These are phyloP conservation scores for Ganoderma sp. DNA, from an alignment of 1,284 basidiomycete species.

Conservation along the genomic window DNA sequence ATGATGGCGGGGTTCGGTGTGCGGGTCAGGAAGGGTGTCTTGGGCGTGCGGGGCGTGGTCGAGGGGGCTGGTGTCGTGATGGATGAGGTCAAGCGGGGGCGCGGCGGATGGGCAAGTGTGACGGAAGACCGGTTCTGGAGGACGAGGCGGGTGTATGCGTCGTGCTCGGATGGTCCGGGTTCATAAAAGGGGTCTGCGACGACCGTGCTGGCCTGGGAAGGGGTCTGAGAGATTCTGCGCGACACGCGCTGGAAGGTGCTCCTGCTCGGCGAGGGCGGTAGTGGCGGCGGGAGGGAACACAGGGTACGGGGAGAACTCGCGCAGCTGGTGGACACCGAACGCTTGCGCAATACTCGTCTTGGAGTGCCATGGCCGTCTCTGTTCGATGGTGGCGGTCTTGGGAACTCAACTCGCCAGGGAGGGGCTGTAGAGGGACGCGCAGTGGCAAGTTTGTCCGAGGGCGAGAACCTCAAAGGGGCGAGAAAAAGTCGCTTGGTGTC, in stretches of 20 bases:
- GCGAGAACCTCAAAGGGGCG: not conserved
- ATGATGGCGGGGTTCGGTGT: slow-evolving; percentile 8
- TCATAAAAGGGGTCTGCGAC: not conserved
- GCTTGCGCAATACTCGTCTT: slow-evolving; percentile 2
- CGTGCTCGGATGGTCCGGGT: not conserved
- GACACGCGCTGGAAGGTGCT: not conserved
- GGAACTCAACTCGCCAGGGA: not conserved
- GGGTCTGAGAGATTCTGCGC: not conserved
- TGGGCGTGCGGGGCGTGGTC: not conserved
- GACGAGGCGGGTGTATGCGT: not conserved
- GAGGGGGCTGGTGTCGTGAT: not conserved
- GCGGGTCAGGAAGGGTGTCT: slow-evolving; percentile 13
- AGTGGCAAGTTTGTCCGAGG: not conserved
- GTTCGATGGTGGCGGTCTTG: not conserved
- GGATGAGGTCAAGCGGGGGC: not conserved
- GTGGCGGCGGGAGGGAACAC: not conserved
- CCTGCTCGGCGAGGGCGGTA: not conserved
- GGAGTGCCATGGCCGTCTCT: not conserved
- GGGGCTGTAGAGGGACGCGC: not conserved
- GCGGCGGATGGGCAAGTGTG: not conserved
- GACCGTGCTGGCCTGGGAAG: not conserved
- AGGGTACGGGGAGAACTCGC: not conserved
- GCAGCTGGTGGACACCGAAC: not conserved
- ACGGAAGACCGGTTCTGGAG: not conserved
- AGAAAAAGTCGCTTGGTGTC: not conserved